These are phyloP conservation scores for Penicillium fuscoglaucum DNA, from an alignment of 2,329 filamentous ascomycete species.

Conservation along the genomic window DNA sequence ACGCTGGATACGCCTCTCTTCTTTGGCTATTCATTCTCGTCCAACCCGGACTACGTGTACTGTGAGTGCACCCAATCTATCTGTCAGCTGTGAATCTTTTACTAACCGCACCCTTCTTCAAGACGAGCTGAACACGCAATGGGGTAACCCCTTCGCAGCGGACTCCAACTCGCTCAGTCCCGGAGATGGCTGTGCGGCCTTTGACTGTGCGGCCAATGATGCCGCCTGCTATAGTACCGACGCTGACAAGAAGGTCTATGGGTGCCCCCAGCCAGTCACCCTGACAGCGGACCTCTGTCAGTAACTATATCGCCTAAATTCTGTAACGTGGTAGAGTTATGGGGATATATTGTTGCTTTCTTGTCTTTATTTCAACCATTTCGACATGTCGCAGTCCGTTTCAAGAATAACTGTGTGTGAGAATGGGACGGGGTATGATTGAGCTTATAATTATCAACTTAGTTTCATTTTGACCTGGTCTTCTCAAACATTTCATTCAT, in stretches of 20 bases:
- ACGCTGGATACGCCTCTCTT: constrained; percentile 30
- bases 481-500: too few species aligned
- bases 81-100: constrained; percentile 1
- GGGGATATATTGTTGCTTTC: constrained; percentile 8
- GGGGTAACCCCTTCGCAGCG: constrained; percentile 28
- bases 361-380: constrained; percentile 2
- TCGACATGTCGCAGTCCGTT: background rate
- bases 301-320: constrained; percentile 15
- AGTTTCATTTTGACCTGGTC: too few species aligned
- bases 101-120: constrained; percentile 12
- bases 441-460: too few species aligned
- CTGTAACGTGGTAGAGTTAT: constrained; percentile 4
- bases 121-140: constrained; percentile 30
- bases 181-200: constrained; percentile 25
- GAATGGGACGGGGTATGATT: background rate
- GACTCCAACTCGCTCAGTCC: constrained; percentile 26
- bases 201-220: constrained; percentile 29
- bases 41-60: constrained; percentile 27
- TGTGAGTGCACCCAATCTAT: constrained; percentile 20
- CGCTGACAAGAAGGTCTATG: constrained; percentile 28
- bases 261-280: constrained; percentile 26
- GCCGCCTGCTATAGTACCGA: constrained; percentile 27
- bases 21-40: constrained; percentile 30
- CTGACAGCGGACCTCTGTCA: constrained; percentile 24
- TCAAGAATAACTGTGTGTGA: constrained; percentile 4